phyloP scores from a whole-genome alignment of 495 filamentous ascomycete species.

The Penicillium salamii region DNA sequence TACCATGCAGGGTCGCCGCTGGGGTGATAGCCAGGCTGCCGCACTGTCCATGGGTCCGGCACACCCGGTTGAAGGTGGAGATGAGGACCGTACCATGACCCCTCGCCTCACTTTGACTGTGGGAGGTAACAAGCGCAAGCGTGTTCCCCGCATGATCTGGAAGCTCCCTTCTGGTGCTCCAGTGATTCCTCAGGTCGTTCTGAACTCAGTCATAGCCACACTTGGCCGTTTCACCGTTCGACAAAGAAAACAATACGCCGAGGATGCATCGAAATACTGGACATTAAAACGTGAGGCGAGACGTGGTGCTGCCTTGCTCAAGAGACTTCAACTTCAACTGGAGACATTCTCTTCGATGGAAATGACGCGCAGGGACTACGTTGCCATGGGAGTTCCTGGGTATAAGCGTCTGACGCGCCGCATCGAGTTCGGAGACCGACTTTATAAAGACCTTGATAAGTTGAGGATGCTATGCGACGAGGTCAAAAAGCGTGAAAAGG shows the following conservation, averaged over 20 bases:
- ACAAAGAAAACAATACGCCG: constrained; percentile 86
- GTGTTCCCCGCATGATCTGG: constrained; percentile 74
- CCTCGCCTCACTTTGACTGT: constrained; percentile 58
- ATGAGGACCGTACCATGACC: constrained; percentile 34
- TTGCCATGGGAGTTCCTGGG: constrained; percentile 83
- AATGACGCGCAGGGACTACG: constrained; percentile 88
- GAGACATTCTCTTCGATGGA: constrained; percentile 96
- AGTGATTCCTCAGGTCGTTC: constrained; percentile 83
- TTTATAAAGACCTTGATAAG: constrained; percentile 73
- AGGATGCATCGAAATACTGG: constrained; percentile 95
- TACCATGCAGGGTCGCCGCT: constrained; percentile 79
- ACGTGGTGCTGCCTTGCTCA: constrained; percentile 84
- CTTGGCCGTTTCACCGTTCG: constrained; percentile 76
- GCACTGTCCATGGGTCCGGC: constrained; percentile 74
- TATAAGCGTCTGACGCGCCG: constrained; percentile 72
- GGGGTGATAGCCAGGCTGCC: constrained; percentile 86
- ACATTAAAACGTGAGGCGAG: constrained; percentile 92
- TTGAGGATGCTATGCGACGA: constrained; percentile 65
- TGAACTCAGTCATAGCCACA: constrained; percentile 74
- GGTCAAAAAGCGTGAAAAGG: constrained; percentile 67
- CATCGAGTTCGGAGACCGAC: constrained; percentile 78
- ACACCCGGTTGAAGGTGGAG: constrained; percentile 46
- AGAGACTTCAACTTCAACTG: constrained; percentile 81
- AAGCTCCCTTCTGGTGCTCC: constrained; percentile 93
- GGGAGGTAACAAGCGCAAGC: constrained; percentile 74